Base-by-base conservation (phyloP, 495 filamentous ascomycete genomes). In the Penicillium canariense region DNA sequence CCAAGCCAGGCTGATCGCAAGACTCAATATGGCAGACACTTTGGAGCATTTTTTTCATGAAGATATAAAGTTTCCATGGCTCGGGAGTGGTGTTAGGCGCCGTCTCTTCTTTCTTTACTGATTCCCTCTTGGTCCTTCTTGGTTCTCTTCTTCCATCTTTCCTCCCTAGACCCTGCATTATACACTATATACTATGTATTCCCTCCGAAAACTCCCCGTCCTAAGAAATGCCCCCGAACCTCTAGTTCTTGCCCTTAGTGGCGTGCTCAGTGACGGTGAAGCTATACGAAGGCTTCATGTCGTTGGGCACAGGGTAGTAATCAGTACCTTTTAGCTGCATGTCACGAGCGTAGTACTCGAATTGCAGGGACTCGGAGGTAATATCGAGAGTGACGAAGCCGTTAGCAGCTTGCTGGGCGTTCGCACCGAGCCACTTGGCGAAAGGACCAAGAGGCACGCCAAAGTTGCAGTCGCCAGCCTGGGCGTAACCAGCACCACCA, bases 311-410 rank as follows among this genome's bases (percentile, higher is more conserved):
- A 34, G 48, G 48, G 36, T 55, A 64, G 10, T 58, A 52, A 23
- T 64, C 58, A 0, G 49, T 47, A 20, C 58, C 45, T 40, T 46
- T 48, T 6, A 58, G n/a, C 45, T 14, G 14, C 55, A 58, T 53
- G 17, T 58, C 55, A n/a, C 49, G 55, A n/a, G 49, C 42, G 40
- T 58, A 58, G 49, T 56, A 64, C 61, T 61, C 61, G 60, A 65
- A 64, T 23, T 56, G 43, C 52, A 65, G 31, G 43, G 52, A 17
- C 39, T 58, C 35, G 18, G 50, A 25, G 58, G 46, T 56, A 49
- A 60, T 62, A 32, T 67, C 62, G 43, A 67, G 53, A 38, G 62
- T 62, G 31, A 58, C 62, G 22, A 56, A 64, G 14, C 61, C 61
- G 39, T 64, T 64, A 12, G 58, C 58, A 10, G 58, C 54, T 43